Evolutionary conservation across 2,329 filamentous ascomycete species (phyloP).

Genomic region (Alternaria infectoria): DNA sequence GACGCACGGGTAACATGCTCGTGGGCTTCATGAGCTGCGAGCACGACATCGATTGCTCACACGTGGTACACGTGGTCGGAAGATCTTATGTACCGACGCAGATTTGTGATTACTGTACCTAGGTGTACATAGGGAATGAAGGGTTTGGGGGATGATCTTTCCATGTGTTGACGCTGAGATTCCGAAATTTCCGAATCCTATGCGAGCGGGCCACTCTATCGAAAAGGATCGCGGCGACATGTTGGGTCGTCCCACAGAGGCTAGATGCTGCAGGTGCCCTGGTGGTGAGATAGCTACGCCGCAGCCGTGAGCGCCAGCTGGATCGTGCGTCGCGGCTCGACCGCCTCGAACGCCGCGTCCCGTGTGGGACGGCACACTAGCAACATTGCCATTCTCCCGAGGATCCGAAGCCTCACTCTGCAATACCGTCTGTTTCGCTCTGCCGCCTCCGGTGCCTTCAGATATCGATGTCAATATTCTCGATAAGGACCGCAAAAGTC

Average conservation of each 20-base stretch:
- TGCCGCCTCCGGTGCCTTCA: neutral
- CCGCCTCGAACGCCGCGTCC: neutral
- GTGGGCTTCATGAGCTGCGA: neutral
- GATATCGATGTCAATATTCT: neutral
- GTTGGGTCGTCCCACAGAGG: neutral
- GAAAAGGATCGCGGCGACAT: neutral
- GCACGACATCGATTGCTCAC: neutral
- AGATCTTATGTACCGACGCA: neutral
- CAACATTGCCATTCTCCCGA: neutral
- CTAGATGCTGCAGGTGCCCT: neutral
- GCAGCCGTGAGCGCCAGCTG: neutral
- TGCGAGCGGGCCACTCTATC: neutral
- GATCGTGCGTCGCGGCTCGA: neutral
- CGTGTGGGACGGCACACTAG: neutral
- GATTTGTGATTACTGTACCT: neutral
- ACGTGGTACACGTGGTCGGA: neutral
- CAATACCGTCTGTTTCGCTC: neutral
- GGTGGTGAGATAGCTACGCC: neutral
- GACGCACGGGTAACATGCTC: neutral
- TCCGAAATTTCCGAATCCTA: neutral
- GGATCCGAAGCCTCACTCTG: neutral
- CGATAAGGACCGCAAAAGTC: neutral
- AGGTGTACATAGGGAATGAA: neutral
- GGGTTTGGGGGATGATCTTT: neutral
- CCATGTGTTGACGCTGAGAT: neutral